Base-by-base conservation (phyloP, 164 flowering plant genomes). In the Cinnamomum chago region DNA sequence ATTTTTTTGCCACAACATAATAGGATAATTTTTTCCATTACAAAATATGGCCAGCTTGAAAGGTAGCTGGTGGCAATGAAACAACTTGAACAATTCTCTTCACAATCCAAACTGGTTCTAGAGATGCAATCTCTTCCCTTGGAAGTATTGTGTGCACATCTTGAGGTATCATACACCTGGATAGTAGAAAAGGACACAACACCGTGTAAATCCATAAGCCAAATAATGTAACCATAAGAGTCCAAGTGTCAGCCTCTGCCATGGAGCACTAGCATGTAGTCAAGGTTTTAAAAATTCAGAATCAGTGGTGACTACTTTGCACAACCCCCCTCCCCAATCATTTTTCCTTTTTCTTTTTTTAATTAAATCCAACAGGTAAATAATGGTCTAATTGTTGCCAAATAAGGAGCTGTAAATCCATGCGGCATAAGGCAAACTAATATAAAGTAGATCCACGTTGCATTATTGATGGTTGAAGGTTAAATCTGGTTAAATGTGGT, bases 61-160 rank as follows among this genome's bases (percentile, higher is more conserved):
- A 64, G 99, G 97, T 79, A 93, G 82, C 50, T 93, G 86, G 81
- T 95, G 99, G 77, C 93, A 97, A 78, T 87, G 89, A 76, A 95
- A 95, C 65, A 70, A 90, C 91, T 68, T 93, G 88, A 71, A 95
- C 73, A 67, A 75, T 81, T 75, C 82, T 82, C 60, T 80, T 85
- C 17, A 52, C 66, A 65, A 74, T 84, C 78, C 92, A 85, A 78
- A 90, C 89, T 76, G 97, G 94, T 60, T 81, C 90, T 27, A 95
- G 82, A 70, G 80, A 81, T 47, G 76, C 69, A 77, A 95, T 90
- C 75, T 86, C 93, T 77, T 95, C 94, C 89, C 86, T 80, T 15
- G 90, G 85, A 81, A 90, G 84, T 71, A 90, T 50, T 18, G 73
- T 83, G 40, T 90, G 92, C 70, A 81, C 83, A 76, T 86, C 85